Conservation (phyloP, 768 basidiomycete species). For the Coprinellus micaceus region DNA sequence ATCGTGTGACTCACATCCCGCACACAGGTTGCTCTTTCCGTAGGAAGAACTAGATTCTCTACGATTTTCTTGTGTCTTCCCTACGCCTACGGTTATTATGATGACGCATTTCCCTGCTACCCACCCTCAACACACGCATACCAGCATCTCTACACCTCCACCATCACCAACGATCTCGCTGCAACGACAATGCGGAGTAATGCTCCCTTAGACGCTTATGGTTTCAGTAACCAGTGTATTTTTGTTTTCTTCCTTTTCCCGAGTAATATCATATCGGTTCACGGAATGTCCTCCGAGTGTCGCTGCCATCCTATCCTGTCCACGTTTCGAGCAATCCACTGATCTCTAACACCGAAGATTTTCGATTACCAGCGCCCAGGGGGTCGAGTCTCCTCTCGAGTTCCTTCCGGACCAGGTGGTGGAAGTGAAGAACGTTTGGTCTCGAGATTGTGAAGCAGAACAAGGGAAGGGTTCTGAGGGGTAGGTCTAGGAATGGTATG, state of each 20-base stretch:
- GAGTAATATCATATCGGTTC: constrained; percentile 2
- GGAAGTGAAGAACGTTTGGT: too few species aligned
- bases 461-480: background rate
- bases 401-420: too few species aligned
- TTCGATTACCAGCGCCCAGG: too few species aligned
- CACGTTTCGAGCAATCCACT: too few species aligned
- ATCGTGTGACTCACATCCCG: too few species aligned
- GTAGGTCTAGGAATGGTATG: background rate
- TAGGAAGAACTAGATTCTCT: constrained; percentile 73
- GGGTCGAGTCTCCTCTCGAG: too few species aligned
- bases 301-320: background rate
- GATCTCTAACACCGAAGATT: background rate
- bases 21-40: constrained; percentile 95
- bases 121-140: background rate
- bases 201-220: background rate
- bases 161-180: background rate
- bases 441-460: too few species aligned
- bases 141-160: background rate
- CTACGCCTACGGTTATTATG: background rate
- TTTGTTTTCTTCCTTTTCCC: background rate
- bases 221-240: background rate
- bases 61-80: constrained; percentile 9
- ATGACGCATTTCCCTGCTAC: background rate
- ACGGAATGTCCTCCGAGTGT: background rate
- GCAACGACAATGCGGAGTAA: background rate